phyloP scores from a whole-genome alignment of 2,329 filamentous ascomycete species.

The Beauveria varroae region DNA sequence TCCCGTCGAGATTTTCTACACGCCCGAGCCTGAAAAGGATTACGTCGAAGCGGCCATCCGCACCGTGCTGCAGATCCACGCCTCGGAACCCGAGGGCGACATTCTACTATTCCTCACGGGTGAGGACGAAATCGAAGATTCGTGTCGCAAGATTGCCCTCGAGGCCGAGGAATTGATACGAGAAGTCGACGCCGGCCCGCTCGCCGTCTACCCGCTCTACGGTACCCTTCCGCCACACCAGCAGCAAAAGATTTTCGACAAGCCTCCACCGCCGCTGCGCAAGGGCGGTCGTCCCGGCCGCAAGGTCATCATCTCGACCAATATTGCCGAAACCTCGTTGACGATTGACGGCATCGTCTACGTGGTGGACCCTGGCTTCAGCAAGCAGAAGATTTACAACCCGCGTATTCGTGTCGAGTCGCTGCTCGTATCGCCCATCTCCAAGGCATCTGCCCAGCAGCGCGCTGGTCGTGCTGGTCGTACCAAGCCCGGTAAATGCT shows the following conservation, averaged over 20 bases:
- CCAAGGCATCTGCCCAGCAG: constrained; percentile 94
- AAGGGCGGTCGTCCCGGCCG: constrained; percentile 79
- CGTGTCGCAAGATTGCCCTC: constrained; percentile 80
- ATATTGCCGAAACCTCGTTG: constrained; percentile 95
- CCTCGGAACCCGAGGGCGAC: constrained; percentile 84
- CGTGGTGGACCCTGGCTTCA: constrained; percentile 98
- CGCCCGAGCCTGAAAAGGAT: constrained; percentile 88
- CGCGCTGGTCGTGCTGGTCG: constrained; percentile 97
- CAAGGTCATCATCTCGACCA: constrained; percentile 91
- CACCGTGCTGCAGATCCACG: constrained; percentile 94
- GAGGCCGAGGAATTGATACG: constrained; percentile 88
- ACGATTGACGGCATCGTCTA: constrained; percentile 99
- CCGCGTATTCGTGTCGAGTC: constrained; percentile 94
- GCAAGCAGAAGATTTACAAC: constrained; percentile 99
- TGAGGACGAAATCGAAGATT: constrained; percentile 98
- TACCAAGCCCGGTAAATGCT: constrained; percentile 97
- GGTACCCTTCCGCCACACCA: constrained; percentile 86
- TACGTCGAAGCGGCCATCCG: constrained; percentile 93
- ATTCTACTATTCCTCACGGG: constrained; percentile 92
- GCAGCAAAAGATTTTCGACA: constrained; percentile 93
- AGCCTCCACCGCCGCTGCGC: constrained; percentile 65
- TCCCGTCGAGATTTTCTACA: constrained; percentile 98
- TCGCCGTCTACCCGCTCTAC: constrained; percentile 89
- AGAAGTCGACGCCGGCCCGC: constrained; percentile 83
- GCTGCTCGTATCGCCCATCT: constrained; percentile 93